phyloP scores from a whole-genome alignment of 2,329 filamentous ascomycete species.

The Colletotrichum endophyticum region DNA sequence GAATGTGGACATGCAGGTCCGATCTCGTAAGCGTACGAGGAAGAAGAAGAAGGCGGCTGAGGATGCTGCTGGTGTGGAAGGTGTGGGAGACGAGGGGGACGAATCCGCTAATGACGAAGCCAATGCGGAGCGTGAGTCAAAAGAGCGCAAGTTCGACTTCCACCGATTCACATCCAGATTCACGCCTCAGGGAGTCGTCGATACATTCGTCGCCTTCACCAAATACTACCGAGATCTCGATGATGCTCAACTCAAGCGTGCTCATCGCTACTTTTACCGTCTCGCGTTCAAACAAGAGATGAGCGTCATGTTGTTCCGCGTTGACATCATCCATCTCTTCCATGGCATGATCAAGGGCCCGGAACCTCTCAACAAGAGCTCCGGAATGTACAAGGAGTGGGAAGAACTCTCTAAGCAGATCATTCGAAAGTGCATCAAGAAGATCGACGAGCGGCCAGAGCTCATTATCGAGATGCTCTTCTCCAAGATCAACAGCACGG shows the following conservation, averaged over 20 bases:
- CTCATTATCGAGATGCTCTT: conserved; percentile 92
- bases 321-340: conserved; percentile 89
- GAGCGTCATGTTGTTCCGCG: conserved; percentile 84
- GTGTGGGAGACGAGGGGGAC: conserved; percentile 64
- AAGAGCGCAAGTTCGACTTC: conserved; percentile 95
- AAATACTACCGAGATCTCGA: conserved; percentile 82
- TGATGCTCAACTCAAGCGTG: conserved; percentile 82
- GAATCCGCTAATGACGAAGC: conserved; percentile 75
- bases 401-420: conserved; percentile 87
- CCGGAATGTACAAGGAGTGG: conserved; percentile 83
- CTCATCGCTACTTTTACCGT: conserved; percentile 92
- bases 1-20: conserved; percentile 91
- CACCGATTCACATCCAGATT: conserved; percentile 82
- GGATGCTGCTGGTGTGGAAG: conserved; percentile 41
- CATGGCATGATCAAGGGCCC: conserved; percentile 93
- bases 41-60: conserved; percentile 73
- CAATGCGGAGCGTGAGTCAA: conserved; percentile 72
- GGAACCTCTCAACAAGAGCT: conserved; percentile 71
- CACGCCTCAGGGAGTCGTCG: conserved; percentile 80
- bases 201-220: conserved; percentile 85
- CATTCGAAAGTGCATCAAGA: conserved; percentile 80
- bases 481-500: conserved; percentile 83
- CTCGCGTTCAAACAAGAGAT: conserved; percentile 95
- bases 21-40: conserved; percentile 75
- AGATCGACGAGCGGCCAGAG: conserved; percentile 84